Percentiles rank a stretch among this genome's conserved stretches.
Conservation (phyloP, 352 stramenopile genomes). For the Peronospora tabacina region DNA sequence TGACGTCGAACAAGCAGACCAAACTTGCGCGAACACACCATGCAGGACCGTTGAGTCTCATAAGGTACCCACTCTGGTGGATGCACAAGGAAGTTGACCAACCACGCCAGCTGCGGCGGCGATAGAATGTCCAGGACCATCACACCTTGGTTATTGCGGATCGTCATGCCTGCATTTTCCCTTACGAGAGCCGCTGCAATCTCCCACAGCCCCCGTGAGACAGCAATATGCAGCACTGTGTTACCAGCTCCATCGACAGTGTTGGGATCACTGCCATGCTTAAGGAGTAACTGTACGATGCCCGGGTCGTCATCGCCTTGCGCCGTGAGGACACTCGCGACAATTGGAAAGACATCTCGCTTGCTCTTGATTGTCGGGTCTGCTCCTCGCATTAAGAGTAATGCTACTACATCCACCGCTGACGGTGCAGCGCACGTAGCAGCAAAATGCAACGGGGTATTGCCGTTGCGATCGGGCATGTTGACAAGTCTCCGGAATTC, state of each 20-base stretch:
- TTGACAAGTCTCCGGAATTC: slow-evolving; percentile 61
- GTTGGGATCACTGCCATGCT: slow-evolving; percentile 71
- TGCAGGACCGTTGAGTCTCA: slow-evolving; percentile 56
- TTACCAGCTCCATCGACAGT: slow-evolving; percentile 61
- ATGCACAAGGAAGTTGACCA: slow-evolving; percentile 69
- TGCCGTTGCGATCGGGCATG: slow-evolving; percentile 61
- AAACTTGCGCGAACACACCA: slow-evolving; percentile 68
- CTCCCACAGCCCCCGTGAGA: slow-evolving; percentile 69
- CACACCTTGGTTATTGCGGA: slow-evolving; percentile 64
- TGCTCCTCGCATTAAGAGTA: slow-evolving; percentile 47
- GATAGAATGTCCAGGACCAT: slow-evolving; percentile 72
- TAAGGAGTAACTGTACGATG: slow-evolving; percentile 64
- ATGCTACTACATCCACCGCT: slow-evolving; percentile 46
- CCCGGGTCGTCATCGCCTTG: slow-evolving; percentile 63
- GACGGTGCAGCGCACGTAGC: slow-evolving; percentile 45
- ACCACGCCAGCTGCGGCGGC: slow-evolving; percentile 58
- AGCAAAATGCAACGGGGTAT: slow-evolving; percentile 78
- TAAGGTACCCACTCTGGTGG: slow-evolving; percentile 68
- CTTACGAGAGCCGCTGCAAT: slow-evolving; percentile 57
- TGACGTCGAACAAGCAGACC: slow-evolving; percentile 62
- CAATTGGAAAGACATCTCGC: slow-evolving; percentile 65
- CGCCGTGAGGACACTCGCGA: slow-evolving; percentile 64
- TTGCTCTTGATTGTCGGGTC: slow-evolving; percentile 67
- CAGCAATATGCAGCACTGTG: slow-evolving; percentile 71
- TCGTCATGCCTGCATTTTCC: slow-evolving; percentile 58